Evolutionary conservation across 306 rosid species (phyloP), one percentile per base, ranked within the genome.

Genomic region (Medicago ruthenica): DNA sequence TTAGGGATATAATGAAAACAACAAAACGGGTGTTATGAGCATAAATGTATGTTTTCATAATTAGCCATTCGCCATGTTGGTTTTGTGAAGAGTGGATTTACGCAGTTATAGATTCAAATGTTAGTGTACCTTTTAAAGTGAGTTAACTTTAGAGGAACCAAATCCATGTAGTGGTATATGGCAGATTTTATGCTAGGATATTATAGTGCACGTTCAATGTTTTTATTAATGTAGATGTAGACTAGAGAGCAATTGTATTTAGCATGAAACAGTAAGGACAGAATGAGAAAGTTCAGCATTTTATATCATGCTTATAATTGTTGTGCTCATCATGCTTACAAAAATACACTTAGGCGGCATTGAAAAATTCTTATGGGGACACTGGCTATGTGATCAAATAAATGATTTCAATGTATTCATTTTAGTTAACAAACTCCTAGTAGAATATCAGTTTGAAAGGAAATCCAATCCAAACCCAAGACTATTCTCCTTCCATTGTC

Each of bases 401-500:
- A 70, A 53, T 3, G 11, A 4, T 11, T 51, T 5, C 8, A 6
- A 68, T 47, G 51, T 69, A 50, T 50, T 50, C 55, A n/a, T 50
- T 50, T 48, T 48, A 48, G 18, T 48, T 48, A 5, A 48, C 42
- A 20, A 17, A 9, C 21, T 50, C 21, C 57, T n/a, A n/a, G 57
- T 34, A 17, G 36, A 21, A 34, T 37, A 51, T 34, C 37, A 53
- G 20, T 58, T 58, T 5, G 55, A 31, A 73, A n/a, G 68, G 62
- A 24, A 59, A 73, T 73, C 78, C n/a, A 42, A 47, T 13, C 22
- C 62, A 62, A 63, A 16, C 36, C 14, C 37, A 47, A 47, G 31
- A 27, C 16, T 22, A 59, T 2, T 24, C 16, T 12, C 37, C 15
- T 60, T 14, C 41, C 10, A 14, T 27, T 13, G 18, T 12, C 11